phyloP scores from a whole-genome alignment of 176 grass and related monocot genomes.

The Otatea glauca region DNA sequence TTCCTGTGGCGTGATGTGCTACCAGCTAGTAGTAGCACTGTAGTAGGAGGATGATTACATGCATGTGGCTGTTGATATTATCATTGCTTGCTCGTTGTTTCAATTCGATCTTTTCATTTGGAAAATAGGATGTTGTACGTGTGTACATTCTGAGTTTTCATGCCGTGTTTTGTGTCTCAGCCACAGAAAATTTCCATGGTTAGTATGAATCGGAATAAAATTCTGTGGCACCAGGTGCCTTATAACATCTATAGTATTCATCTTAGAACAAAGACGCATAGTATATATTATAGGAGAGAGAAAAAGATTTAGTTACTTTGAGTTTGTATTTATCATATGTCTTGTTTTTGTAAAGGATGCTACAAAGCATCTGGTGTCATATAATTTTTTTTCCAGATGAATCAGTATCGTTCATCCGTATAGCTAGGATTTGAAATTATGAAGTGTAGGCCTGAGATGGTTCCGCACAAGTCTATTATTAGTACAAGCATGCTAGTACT shows the following conservation, averaged over 20 bases:
- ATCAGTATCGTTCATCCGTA: neutral
- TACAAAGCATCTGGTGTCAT: too few relatives aligned
- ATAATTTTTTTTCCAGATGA: neutral
- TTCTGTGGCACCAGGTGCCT: too few relatives aligned
- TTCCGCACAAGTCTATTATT: constrained; percentile 20
- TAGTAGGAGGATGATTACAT: too few relatives aligned
- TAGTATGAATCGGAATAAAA: neutral
- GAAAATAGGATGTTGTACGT: neutral
- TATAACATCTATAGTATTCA: too few relatives aligned
- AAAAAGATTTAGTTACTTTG: too few relatives aligned
- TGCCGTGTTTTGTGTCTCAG: neutral
- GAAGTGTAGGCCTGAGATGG: neutral
- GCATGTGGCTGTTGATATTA: neutral
- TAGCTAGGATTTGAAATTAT: neutral
- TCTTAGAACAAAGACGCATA: too few relatives aligned
- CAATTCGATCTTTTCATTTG: neutral
- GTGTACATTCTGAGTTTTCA: neutral
- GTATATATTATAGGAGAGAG: too few relatives aligned
- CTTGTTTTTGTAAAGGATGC: too few relatives aligned
- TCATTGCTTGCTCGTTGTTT: neutral
- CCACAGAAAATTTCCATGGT: constrained; percentile 31
- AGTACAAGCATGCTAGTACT: constrained; percentile 26
- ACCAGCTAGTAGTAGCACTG: too few relatives aligned
- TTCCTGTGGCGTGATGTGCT: too few relatives aligned
- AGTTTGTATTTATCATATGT: too few relatives aligned